phyloP scores from a whole-genome alignment of 2,329 filamentous ascomycete genomes.

The Aspergillus udagawae region DNA sequence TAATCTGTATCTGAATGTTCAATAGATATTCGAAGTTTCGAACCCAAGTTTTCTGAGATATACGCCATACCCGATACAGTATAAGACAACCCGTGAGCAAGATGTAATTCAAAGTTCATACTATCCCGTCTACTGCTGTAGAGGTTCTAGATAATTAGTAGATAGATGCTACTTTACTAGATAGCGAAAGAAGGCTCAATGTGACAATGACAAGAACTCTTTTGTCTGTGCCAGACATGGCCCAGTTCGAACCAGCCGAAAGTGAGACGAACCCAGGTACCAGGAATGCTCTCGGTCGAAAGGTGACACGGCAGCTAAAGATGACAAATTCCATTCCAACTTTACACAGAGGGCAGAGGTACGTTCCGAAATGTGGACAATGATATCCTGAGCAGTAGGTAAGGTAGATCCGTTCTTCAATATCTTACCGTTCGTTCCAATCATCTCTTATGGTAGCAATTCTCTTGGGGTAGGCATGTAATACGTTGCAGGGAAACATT shows the following conservation, averaged over 20 bases:
- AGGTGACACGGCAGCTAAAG: conserved; percentile 3
- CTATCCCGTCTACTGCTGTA: neutral
- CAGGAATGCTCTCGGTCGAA: neutral
- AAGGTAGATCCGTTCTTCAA: neutral
- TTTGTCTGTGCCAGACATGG: neutral
- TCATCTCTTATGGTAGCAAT: neutral
- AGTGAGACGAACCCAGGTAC: neutral
- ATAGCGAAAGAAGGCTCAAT: too few species aligned
- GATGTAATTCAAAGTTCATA: neutral
- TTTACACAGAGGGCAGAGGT: neutral
- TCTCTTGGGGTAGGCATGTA: neutral
- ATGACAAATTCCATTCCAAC: conserved; percentile 6
- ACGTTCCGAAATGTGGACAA: neutral
- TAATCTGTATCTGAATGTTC: too few species aligned
- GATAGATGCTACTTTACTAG: too few species aligned
- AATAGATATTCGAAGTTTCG: neutral
- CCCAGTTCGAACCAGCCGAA: neutral
- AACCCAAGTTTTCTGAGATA: neutral
- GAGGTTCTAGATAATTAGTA: too few species aligned
- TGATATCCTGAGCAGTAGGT: neutral
- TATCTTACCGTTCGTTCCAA: neutral
- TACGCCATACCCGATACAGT: neutral
- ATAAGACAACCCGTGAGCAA: neutral
- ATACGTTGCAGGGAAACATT: neutral
- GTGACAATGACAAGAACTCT: too few species aligned